Percentiles rank a stretch among this genome's conserved stretches.
phyloP scores from a whole-genome alignment of 1,284 basidiomycete genomes.

The Gomphus sp. region DNA sequence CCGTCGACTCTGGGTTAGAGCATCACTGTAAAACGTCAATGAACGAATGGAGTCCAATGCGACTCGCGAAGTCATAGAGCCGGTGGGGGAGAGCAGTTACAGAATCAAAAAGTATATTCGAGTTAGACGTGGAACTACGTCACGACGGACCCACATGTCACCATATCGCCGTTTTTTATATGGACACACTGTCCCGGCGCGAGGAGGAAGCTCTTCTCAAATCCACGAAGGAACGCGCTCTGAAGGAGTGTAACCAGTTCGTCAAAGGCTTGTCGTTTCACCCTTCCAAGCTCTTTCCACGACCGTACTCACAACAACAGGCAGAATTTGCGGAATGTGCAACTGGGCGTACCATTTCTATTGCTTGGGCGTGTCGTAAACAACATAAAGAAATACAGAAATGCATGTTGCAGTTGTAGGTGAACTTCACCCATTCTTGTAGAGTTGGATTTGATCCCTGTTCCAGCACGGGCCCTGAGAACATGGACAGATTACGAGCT shows the following conservation, averaged over 20 bases:
- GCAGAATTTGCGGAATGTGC: conserved; percentile 81
- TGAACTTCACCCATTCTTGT: background rate
- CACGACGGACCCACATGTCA: background rate
- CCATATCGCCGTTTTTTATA: conserved; percentile 20
- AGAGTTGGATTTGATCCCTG: conserved; percentile 7
- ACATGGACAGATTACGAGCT: conserved; percentile 59
- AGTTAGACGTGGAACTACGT: background rate
- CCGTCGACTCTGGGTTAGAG: conserved; percentile 57
- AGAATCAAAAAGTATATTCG: background rate
- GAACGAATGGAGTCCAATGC: conserved; percentile 61
- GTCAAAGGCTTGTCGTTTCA: conserved; percentile 52
- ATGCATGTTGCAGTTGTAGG: conserved; percentile 78
- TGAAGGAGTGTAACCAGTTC: conserved; percentile 68
- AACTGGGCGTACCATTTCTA: conserved; percentile 70
- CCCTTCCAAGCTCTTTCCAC: background rate
- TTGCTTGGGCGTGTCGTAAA: conserved; percentile 74
- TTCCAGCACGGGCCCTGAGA: conserved; percentile 57
- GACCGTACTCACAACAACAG: background rate
- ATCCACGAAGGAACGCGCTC: conserved; percentile 68
- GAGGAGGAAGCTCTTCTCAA: conserved; percentile 83
- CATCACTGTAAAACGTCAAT: conserved; percentile 72
- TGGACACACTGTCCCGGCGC: conserved; percentile 81
- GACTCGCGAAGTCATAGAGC: conserved; percentile 38
- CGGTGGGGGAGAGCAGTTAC: background rate
- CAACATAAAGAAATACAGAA: conserved; percentile 65